These are phyloP conservation scores for Glycine latifolia DNA, from an alignment of 306 rosid species.

Conservation along the genomic window DNA sequence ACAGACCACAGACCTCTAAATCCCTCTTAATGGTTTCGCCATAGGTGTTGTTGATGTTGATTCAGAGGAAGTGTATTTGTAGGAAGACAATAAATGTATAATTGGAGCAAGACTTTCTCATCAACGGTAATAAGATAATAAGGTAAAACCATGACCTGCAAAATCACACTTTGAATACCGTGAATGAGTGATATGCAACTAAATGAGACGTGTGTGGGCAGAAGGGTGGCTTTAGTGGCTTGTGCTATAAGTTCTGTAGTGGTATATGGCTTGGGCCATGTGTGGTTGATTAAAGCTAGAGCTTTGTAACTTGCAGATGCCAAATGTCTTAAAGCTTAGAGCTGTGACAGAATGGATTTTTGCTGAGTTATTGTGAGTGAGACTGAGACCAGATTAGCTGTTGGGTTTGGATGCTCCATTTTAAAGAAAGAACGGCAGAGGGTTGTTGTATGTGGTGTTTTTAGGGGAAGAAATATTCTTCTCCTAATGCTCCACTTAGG, in stretches of 20 bases:
- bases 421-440: neutral
- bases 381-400: neutral
- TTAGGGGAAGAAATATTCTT: neutral
- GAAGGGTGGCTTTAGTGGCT: neutral
- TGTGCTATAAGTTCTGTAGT: neutral
- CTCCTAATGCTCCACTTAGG: neutral
- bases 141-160: neutral
- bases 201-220: neutral
- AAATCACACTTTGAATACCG: neutral
- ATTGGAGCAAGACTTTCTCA: too few species aligned
- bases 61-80: constrained; percentile 12
- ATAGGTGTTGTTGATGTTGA: too few species aligned
- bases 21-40: too few species aligned
- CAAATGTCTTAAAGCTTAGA: neutral
- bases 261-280: neutral
- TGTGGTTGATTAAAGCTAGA: too few species aligned
- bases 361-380: constrained; percentile 1
- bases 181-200: neutral
- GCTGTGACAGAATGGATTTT: neutral
- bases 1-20: too few species aligned
- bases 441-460: constrained; percentile 34
- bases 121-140: neutral
- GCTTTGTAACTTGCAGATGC: constrained; percentile 21
- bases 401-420: neutral
- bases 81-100: too few species aligned